Conservation (phyloP, 169 alveolate genomes). For the Pseudocohnilembus persalinus region DNA sequence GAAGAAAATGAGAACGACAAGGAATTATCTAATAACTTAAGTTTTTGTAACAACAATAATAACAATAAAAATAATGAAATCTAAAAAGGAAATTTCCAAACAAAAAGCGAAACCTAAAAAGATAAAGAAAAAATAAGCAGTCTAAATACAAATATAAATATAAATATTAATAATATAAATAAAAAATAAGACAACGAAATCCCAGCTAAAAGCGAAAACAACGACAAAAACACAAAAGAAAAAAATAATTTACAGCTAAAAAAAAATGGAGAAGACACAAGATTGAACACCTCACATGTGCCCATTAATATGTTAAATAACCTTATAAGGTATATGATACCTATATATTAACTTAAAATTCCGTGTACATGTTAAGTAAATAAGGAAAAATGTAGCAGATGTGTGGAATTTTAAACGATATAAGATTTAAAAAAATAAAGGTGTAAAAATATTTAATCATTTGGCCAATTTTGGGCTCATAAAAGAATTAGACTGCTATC, state of each 20-base stretch:
- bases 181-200: neutral
- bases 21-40: too few species aligned
- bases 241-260: neutral
- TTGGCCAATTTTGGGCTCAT: neutral
- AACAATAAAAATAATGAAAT: neutral
- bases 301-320: neutral
- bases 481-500: neutral
- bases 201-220: neutral
- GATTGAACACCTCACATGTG: neutral
- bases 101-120: neutral
- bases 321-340: neutral
- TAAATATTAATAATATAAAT: too few species aligned
- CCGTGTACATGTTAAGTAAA: neutral
- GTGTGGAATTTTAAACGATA: neutral
- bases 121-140: neutral
- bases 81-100: neutral
- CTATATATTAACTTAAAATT: neutral
- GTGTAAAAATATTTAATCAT: neutral
- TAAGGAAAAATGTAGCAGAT: neutral
- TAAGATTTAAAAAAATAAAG: neutral
- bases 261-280: neutral
- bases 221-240: neutral
- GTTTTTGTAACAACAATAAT: too few species aligned
- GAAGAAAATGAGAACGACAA: too few species aligned
- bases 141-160: neutral